These are phyloP conservation scores for Platanthera zijinensis DNA, from an alignment of 106 monocot species.

Conservation along the genomic window DNA sequence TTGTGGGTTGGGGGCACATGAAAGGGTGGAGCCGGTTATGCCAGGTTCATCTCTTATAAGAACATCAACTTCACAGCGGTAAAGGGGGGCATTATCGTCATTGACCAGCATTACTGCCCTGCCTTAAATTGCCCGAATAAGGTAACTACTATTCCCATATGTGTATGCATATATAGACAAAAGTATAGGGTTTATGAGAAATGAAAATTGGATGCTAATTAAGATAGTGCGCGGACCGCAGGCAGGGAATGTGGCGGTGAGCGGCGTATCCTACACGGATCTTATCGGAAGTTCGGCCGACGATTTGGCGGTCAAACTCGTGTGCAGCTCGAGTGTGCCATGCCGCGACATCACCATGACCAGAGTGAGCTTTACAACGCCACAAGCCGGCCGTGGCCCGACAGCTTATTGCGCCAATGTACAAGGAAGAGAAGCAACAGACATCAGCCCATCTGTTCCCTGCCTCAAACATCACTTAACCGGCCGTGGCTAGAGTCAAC, in stretches of 20 bases:
- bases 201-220: too few relatives aligned
- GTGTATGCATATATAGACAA: too few relatives aligned
- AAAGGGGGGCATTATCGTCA: background rate
- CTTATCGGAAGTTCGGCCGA: constrained; percentile 6
- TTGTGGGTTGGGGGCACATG: background rate
- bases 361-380: background rate
- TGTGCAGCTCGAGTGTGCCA: constrained; percentile 4
- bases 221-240: too few relatives aligned
- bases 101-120: constrained; percentile 14
- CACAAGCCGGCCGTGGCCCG: too few relatives aligned
- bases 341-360: background rate
- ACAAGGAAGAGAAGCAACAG: background rate
- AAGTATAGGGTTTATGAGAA: too few relatives aligned
- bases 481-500: too few relatives aligned
- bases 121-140: constrained; percentile 8
- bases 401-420: constrained; percentile 5
- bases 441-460: background rate
- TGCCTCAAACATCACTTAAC: too few relatives aligned
- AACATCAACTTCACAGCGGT: constrained; percentile 10
- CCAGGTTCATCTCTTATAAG: background rate
- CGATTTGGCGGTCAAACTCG: constrained; percentile 8
- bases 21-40: constrained; percentile 19
- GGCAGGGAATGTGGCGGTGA: background rate
- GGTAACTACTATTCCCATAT: background rate
- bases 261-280: background rate